Evolutionary conservation across 768 basidiomycete species (phyloP), one percentile per base, ranked within the genome.

Genomic region (Leucogyrophana mollusca): DNA sequence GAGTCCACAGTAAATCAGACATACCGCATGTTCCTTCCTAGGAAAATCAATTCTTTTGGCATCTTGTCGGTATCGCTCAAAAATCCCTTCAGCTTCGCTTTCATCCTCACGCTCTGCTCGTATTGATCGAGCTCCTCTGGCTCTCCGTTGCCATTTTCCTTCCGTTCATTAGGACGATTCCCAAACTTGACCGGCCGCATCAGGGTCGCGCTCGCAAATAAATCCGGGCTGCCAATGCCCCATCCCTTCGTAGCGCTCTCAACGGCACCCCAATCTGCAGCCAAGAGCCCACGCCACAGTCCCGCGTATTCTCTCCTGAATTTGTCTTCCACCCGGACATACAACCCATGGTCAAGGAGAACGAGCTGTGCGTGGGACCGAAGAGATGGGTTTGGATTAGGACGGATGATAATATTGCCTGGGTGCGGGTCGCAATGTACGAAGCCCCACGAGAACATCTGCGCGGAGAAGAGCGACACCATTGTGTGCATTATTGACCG

Each of bases 401-500:
- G 80, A 7, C 77, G 88, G 56, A 85, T 79, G 65, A 81, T 80
- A 49, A 94, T 77, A 64, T 95, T 91, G 9, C 88, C 87, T 2
- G 85, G 84, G 53, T 88, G 81, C 0, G 80, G 81, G 46, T 83
- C 81, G 58, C 91, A 91, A 63, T 90, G 85, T 3, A 93, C 85
- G 76, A 84, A 93, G 9, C 93, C 92, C 88, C 88, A 96, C 48
- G 78, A 78, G 63, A 96, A 97, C 66, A 94, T 94, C 72, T 82
- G 91, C 2, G 87, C 90, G 23, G 85, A 85, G 71, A 94, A 94
- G 2, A 92, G 73, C 50, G 90, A 85, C 30, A 93, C 83, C 77
- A 92, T 91, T 17, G 83, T 83, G 50, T 88, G 81, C 90, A 96
- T 92, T 46, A 90, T 73, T 24, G 76, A 68, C 42, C 71, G 65